Evolutionary conservation across 495 filamentous ascomycete genomes (phyloP), one percentile per base, ranked within the genome.

Genomic region (Elasticomyces elasticus): DNA sequence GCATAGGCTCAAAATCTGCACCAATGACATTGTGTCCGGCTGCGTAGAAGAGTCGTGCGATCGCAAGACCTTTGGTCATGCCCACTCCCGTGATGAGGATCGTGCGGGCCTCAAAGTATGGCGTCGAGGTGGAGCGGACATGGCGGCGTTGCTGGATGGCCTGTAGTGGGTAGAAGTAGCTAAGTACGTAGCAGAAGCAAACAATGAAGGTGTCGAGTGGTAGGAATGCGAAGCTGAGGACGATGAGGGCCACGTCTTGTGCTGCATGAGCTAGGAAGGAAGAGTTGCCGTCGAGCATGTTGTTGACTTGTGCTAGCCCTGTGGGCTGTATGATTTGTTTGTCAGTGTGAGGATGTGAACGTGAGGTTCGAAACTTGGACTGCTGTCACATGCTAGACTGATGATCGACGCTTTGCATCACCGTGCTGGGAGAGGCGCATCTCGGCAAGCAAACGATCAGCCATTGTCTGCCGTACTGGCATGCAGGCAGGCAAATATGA

Each of bases 21-120:
- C 85, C 86, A 30, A 91, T 76, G 35, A 89, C 84, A 28, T 73
- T 72, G 66, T 89, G 84, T 7, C 84, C 82, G 1, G 79, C 74
- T 30, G 74, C 62, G 55, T 81, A 72, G 69, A 87, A 87, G 7
- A 76, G 61, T 17, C 86, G 78, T n/a, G 85, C 83, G 3, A 91
- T 58, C 0, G 71, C 64, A 0, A 89, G 71, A 26, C 83, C 85
- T 61, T 85, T 84, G 19, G 75, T 66, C 67, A 85, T 87, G 31
- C 78, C 74, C 1, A 88, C 69, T n/a, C 85, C 83, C 0, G 84
- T 88, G 35, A 89, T 74, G 10, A 91, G 75, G 49, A 89, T 67
- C 1, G 79, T 85, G 56, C 79, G 78, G 2, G 76, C 74, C 19
- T 71, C 67, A 60, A 76, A 76, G 23, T 63, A 63, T 7, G 67